Evolutionary conservation across 2,329 filamentous ascomycete species (phyloP), one percentile per base, ranked within the genome.

Genomic region (Penicillium decumbens): DNA sequence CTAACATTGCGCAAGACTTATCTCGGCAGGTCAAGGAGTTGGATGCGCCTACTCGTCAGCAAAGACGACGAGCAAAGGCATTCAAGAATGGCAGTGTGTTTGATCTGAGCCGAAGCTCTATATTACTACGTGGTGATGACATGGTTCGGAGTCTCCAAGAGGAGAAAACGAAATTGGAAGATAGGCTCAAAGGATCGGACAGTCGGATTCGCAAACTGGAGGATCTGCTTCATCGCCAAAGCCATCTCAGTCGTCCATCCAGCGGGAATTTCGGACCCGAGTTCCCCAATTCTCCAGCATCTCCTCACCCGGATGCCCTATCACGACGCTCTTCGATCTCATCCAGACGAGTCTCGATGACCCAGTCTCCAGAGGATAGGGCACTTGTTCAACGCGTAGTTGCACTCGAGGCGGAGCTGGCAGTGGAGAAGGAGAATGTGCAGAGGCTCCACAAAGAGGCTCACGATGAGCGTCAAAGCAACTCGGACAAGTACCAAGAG

Each of bases 31-130:
- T 95, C 51, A 83, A 84, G 53, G 90, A 95, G 46, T 77, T 97
- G 12, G 85, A 85, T 65, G 82, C 80, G 48, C 90, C 92, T 2
- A 93, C 89, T 0, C 89, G 87, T 60, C 89, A 93, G 66, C 91
- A 95, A 65, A 82, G 85, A 53, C 91, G 89, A 69, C 83, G 89
- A 49, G 82, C 93, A 6, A 95, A 92, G 67, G 90, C 89, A 4
- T 97, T 98, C 76, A 96, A 96, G 66, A 93, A 95, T 65, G 93
- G 93, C 13, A 97, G 93, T 65, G 81, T 97, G 32, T 90, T 96
- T 62, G 93, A 97, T 66, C 80, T 96, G 53, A 89, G 89, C n/a
- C 83, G 87, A 62, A 95, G 88, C 57, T 92, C 89, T 1, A 79
- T 96, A 8, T 73, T 95, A 61, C 81, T 95, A 12, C 84, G 89